Conservation (phyloP, 352 stramenopile species). For the Globisporangium nodosum region DNA sequence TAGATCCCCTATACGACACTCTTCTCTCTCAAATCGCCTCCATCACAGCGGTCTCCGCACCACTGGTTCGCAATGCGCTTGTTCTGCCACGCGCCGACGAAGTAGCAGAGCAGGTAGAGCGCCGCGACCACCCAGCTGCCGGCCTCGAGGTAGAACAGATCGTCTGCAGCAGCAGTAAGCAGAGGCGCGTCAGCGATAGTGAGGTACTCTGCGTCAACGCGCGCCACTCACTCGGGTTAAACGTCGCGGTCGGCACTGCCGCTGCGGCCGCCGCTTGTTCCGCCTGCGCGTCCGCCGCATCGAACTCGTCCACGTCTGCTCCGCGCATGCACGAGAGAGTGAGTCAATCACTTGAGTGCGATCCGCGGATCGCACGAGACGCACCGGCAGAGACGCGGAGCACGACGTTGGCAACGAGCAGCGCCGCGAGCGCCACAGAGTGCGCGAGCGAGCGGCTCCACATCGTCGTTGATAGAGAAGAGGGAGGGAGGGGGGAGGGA, state of each 20-base stretch:
- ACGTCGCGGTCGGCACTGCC: neutral
- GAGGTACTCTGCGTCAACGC: neutral
- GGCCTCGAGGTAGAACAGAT: conserved; percentile 44
- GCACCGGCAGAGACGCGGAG: conserved; percentile 7
- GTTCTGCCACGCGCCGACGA: conserved; percentile 65
- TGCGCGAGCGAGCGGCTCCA: conserved; percentile 12
- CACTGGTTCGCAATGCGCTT: conserved; percentile 58
- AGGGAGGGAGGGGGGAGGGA: neutral
- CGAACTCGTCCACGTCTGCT: conserved; percentile 37
- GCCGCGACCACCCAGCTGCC: conserved; percentile 36
- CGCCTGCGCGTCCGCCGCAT: conserved; percentile 23
- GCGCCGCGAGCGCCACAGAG: conserved; percentile 11
- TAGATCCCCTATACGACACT: neutral
- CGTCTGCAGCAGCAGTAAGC: conserved; percentile 18
- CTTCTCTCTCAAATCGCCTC: too few relatives aligned
- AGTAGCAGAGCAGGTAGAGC: conserved; percentile 55
- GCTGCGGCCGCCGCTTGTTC: conserved; percentile 13
- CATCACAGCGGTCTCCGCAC: conserved; percentile 17
- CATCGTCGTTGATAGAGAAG: neutral
- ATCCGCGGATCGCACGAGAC: neutral
- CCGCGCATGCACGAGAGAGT: neutral
- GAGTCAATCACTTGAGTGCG: neutral
- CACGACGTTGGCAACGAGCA: conserved; percentile 9
- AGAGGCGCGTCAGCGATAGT: neutral
- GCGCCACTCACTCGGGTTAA: conserved; percentile 15